These are phyloP conservation scores for Paramecium bursaria DNA, from an alignment of 73 alveolate species.

Conservation along the genomic window DNA sequence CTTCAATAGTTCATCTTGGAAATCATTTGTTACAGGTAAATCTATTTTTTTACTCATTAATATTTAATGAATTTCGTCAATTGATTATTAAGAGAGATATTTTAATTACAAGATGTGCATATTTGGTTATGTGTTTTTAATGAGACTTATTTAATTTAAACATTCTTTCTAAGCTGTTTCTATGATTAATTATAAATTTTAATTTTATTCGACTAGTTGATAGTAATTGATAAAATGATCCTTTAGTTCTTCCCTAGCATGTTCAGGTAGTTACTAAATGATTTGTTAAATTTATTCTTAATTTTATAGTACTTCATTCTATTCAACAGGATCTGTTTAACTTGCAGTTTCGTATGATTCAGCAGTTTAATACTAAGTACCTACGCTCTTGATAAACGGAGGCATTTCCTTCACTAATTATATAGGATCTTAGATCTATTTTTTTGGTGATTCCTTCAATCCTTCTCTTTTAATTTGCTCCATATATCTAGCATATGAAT, in stretches of 20 bases:
- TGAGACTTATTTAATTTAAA: not conserved
- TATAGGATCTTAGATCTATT: too few relatives aligned
- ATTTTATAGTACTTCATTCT: not conserved
- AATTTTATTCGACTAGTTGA: not conserved
- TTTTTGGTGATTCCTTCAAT: too few relatives aligned
- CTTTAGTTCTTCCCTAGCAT: not conserved
- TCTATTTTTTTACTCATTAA: not conserved
- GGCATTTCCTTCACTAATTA: too few relatives aligned
- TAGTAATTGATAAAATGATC: constrained; percentile 30
- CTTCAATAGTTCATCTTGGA: not conserved
- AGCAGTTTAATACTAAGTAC: too few relatives aligned
- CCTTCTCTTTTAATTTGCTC: constrained; percentile 39
- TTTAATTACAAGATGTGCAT: not conserved
- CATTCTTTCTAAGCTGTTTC: constrained; percentile 8
- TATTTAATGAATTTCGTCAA: not conserved
- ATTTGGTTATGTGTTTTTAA: not conserved
- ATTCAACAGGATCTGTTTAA: not conserved
- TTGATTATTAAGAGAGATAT: constrained; percentile 19
- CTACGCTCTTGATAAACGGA: too few relatives aligned
- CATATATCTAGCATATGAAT: constrained; percentile 2
- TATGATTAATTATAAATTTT: constrained; percentile 11
- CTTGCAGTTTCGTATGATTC: not conserved
- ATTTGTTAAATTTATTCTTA: too few relatives aligned
- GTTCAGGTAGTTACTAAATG: too few relatives aligned
- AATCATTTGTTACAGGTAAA: not conserved